Evolutionary conservation across 2,329 filamentous ascomycete species (phyloP), one percentile per base, ranked within the genome.

Genomic region (Calonectria crousiana): DNA sequence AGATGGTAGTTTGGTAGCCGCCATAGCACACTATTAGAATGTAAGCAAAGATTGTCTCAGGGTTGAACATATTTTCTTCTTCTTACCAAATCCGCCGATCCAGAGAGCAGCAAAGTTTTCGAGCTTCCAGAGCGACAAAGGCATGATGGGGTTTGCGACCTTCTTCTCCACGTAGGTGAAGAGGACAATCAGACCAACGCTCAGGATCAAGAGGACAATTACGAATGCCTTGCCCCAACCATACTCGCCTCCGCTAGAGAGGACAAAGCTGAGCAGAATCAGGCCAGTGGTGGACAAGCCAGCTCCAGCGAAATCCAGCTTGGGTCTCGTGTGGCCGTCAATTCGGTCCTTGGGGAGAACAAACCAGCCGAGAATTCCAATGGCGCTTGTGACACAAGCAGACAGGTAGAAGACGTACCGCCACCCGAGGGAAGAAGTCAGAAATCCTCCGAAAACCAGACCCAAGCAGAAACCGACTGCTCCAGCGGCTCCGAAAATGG

Each of bases 141-240:
- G 86, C 86, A 88, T 88, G 69, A 88, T 84, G 2, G 86, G 86
- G 65, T 87, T 87, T 18, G 80, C 73, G 26, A 86, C 84, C 67
- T 86, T 87, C 75, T 86, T 87, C 77, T 88, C 85, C 11, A 86
- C 80, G 38, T 83, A 80, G 1, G 82, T 81, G 56, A 87, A 88
- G 8, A 81, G 77, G 6, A 81, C 82, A 3, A 87, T 82, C 67
- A 87, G 76, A 2, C 77, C 82, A 26, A 87, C 77, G 6, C 84
- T 83, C 1, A 85, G 36, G 4, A 87, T 74, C 10, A 87, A 76
- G 2, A 87, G 77, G 13, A 83, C 84, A 34, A 87, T 87, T 70
- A 87, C 86, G 65, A 87, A 87, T 1, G 86, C 83, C 58, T 84
- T 84, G 60, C 82, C 83, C 86, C 86, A 87, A 20, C 86, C 86